Percentiles rank a stretch among this genome's conserved stretches.
phyloP scores from a whole-genome alignment of 345 rosid genomes.

The Ailanthus altissimus region DNA sequence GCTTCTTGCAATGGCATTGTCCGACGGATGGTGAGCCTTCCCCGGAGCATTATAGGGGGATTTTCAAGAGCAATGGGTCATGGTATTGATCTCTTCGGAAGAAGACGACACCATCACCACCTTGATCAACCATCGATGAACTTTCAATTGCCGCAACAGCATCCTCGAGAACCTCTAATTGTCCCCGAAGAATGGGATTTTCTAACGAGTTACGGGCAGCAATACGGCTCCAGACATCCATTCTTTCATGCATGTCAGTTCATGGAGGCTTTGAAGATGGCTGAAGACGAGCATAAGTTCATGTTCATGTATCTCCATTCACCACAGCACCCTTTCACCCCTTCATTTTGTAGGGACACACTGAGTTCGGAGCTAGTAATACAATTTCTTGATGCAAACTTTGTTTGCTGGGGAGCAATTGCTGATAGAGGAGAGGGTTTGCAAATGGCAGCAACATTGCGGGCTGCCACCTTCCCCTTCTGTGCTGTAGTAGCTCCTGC shows the following conservation, averaged over 20 bases:
- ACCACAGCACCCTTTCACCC: slow-evolving; percentile 55
- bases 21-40: slow-evolving; percentile 53
- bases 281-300: slow-evolving; percentile 51
- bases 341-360: slow-evolving; percentile 56
- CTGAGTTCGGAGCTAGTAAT: slow-evolving; percentile 51
- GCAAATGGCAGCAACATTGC: slow-evolving; percentile 43
- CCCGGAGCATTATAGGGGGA: slow-evolving; percentile 45
- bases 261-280: slow-evolving; percentile 50
- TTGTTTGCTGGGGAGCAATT: slow-evolving; percentile 54
- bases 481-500: slow-evolving; percentile 58
- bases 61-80: slow-evolving; percentile 46
- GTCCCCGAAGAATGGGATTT: slow-evolving; percentile 50
- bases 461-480: slow-evolving; percentile 53
- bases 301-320: slow-evolving; percentile 62
- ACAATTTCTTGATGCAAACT: slow-evolving; percentile 62
- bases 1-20: slow-evolving; percentile 39
- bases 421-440: slow-evolving; percentile 53
- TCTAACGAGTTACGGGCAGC: slow-evolving; percentile 50
- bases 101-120: slow-evolving; percentile 40
- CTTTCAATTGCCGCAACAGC: slow-evolving; percentile 27
- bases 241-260: slow-evolving; percentile 51
- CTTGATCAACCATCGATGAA: slow-evolving; percentile 20
- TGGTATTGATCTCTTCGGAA: slow-evolving; percentile 31
- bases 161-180: slow-evolving; percentile 26
- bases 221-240: slow-evolving; percentile 53